Percentiles rank a stretch among this genome's conserved stretches.
These are phyloP conservation scores for Umbelopsis sp. DNA, from an alignment of 192 early-diverging fungal genomes.

Conservation along the genomic window DNA sequence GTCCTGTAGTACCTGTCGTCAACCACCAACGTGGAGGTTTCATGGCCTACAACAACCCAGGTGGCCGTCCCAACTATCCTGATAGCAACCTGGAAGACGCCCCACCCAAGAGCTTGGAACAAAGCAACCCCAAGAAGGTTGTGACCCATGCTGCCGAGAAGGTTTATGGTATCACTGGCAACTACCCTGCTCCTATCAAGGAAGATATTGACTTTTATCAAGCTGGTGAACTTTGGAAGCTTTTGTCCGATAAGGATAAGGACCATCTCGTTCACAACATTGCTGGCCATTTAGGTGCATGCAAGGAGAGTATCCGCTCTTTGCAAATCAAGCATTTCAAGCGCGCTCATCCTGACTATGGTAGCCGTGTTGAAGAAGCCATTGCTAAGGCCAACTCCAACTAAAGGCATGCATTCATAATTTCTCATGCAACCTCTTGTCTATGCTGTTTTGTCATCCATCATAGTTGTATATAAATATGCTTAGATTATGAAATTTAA, in stretches of 20 bases:
- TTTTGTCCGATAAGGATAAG: constrained; percentile 65
- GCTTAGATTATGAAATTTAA: too few relatives aligned
- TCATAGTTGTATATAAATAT: too few relatives aligned
- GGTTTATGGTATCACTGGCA: constrained; percentile 54
- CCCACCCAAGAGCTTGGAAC: background rate
- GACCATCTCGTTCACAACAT: constrained; percentile 64
- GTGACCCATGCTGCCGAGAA: constrained; percentile 50
- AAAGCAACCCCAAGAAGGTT: background rate
- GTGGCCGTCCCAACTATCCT: constrained; percentile 66
- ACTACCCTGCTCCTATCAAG: background rate
- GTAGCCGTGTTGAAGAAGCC: constrained; percentile 65
- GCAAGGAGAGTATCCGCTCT: constrained; percentile 68
- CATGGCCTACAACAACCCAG: constrained; percentile 65
- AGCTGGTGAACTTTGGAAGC: constrained; percentile 65
- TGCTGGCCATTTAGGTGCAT: constrained; percentile 61
- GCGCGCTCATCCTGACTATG: constrained; percentile 76
- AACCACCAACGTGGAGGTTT: constrained; percentile 81
- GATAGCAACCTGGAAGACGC: constrained; percentile 4
- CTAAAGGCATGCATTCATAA: background rate
- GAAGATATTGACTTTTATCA: constrained; percentile 71
- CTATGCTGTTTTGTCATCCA: too few relatives aligned
- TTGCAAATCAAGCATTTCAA: constrained; percentile 73
- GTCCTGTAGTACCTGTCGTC: constrained; percentile 58
- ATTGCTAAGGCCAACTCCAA: constrained; percentile 26
- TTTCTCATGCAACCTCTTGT: too few relatives aligned